phyloP scores from a whole-genome alignment of 768 basidiomycete genomes.

The Lactifluus pinguis region DNA sequence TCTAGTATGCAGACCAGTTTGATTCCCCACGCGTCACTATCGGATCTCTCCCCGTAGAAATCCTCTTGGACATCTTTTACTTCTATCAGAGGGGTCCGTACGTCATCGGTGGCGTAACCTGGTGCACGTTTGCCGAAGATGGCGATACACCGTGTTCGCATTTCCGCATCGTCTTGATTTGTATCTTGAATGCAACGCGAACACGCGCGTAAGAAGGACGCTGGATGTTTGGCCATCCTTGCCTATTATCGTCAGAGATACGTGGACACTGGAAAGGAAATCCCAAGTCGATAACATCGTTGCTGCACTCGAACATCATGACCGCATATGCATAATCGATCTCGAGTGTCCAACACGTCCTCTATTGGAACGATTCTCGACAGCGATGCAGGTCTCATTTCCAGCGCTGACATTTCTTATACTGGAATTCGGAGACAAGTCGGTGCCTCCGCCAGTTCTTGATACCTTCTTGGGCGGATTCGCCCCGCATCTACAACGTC shows the following conservation, averaged over 20 bases:
- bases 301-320: not conserved
- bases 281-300: not conserved
- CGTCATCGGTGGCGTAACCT: not conserved
- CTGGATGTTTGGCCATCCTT: not conserved
- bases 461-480: not conserved
- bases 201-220: not conserved
- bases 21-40: not conserved
- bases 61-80: not conserved
- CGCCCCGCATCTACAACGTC: not conserved
- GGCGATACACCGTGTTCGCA: not conserved
- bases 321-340: not conserved
- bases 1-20: not conserved
- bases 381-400: not conserved
- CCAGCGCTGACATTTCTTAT: not conserved
- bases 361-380: not conserved
- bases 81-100: not conserved
- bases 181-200: not conserved
- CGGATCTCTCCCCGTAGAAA: not conserved
- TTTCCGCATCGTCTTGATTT: not conserved
- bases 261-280: too few relatives aligned
- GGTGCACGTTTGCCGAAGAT: constrained; percentile 1
- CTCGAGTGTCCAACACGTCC: not conserved
- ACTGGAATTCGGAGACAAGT: not conserved
- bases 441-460: not conserved
- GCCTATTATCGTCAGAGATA: not conserved